Evolutionary conservation across 139 green algal genomes (phyloP), one percentile per base, ranked within the genome.

Genomic region (Limnomonas spitsbergensis): DNA sequence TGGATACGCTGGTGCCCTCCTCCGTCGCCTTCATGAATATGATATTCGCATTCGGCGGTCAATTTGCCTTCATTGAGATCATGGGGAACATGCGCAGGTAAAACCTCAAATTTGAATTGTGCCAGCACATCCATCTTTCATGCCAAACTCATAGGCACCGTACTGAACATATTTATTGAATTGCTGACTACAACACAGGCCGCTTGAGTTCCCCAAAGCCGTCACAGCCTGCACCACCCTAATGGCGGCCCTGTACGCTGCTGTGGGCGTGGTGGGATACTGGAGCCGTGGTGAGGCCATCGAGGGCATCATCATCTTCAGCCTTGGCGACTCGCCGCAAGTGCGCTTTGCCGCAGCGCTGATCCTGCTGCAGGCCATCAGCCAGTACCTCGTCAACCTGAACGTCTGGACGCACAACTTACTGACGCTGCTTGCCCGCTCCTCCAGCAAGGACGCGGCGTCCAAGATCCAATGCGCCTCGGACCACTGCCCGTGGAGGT

Each of bases 351-450:
- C n/a, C n/a, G 75, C 6, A 42, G 56, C 29, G 7, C 27, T 75
- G 37, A 42, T 72, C 35, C 36, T 69, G n/a, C n/a, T 34, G 66
- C 81, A 91, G 84, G 87, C 84, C 0, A 66, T 85, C 29, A 81
- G 82, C 1, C 87, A 91, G 81, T 91, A 91, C 71, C 77, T 91
- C 69, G 81, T 91, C 52, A 91, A 89, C 78, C 56, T 89, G 24
- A 91, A 91, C 42, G 79, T 89, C 6, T 91, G 84, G 83, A 86
- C 81, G 4, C 87, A 91, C 85, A 91, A 91, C 79, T 73, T 91
- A 9, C 67, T 91, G 66, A 77, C 83, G 2, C 78, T 91, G 39
- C 3, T 88, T 1, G 80, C 80, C 3, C 69, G 85, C 14, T 4
- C 14, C 7, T 7, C 14, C 4, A 20, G 9, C 27, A n/a, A n/a